phyloP scores from a whole-genome alignment of 371 early-diverging fungal genomes.

The Umbelopsis sp. region DNA sequence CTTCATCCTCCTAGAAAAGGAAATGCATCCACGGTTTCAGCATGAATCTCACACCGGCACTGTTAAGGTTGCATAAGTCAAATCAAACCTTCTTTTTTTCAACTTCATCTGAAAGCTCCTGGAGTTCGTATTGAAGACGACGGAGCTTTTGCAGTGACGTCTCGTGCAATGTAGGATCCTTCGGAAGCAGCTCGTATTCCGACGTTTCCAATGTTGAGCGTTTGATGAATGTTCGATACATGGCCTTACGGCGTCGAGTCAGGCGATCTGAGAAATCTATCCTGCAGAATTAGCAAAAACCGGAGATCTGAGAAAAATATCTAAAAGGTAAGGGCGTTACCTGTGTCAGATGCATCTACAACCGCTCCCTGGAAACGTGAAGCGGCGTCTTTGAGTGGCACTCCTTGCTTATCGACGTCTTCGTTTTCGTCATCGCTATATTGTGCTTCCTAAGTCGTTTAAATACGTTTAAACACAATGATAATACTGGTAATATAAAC shows the following conservation, averaged over 20 bases:
- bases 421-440: slow-evolving; percentile 66
- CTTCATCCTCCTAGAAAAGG: slow-evolving; percentile 3
- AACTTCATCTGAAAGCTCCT: slow-evolving; percentile 76
- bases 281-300: neutral
- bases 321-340: slow-evolving; percentile 25
- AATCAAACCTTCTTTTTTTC: slow-evolving; percentile 55
- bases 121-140: slow-evolving; percentile 81
- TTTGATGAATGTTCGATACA: slow-evolving; percentile 66
- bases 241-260: slow-evolving; percentile 64
- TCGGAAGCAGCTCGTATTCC: slow-evolving; percentile 69
- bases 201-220: slow-evolving; percentile 60
- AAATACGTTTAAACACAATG: neutral
- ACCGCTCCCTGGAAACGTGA: slow-evolving; percentile 56
- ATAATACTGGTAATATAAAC: neutral
- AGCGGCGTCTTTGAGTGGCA: slow-evolving; percentile 64
- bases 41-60: neutral
- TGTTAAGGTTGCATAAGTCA: neutral
- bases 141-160: slow-evolving; percentile 77
- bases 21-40: neutral
- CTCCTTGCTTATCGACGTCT: slow-evolving; percentile 55
- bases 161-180: slow-evolving; percentile 63
- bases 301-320: neutral
- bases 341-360: slow-evolving; percentile 50
- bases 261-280: slow-evolving; percentile 69
- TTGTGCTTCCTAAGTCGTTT: slow-evolving; percentile 19